Base-by-base conservation (phyloP, 2,329 filamentous ascomycete species). In the Scortechinia acanthostroma region DNA sequence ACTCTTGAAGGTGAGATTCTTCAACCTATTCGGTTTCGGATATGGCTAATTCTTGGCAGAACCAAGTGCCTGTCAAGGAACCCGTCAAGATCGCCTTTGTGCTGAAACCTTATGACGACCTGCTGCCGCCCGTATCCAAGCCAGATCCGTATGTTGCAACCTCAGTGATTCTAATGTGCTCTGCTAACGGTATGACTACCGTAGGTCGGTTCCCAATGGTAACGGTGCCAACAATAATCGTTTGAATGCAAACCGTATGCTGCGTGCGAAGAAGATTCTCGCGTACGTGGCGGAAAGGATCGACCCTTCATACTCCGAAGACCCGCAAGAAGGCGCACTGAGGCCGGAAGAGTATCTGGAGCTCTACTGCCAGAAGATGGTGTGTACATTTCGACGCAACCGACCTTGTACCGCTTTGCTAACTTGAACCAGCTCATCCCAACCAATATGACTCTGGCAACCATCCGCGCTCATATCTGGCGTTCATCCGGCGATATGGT, bases 31-130 rank as follows among this genome's bases (percentile, higher is more conserved):
- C 40, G n/a, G n/a, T n/a, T n/a, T n/a, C n/a, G n/a, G n/a, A n/a
- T n/a, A n/a, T n/a, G n/a, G n/a, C n/a, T 46, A 48, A 53, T 42
- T 48, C 45, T 42, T 3, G 43, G 16, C 59, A 89, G 71, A 96
- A 96, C 59, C 76, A 80, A 58, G 79, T 88, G 5, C 88, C 90
- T 0, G 66, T 74, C 48, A 97, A 97, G 68, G 93, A 97, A n/a
- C 83, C 91, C 1, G 80, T 91, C 53, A 98, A 98, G 71, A 83
- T 97, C n/a, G 91, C 88, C 3, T 98, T 98, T 57, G 77, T 95
- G 15, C 72, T 98, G 20, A 80, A 93, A 53, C 91, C 93, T 0
- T 90, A 78, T 67, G 75, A 87, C 54, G 83, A 88, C 52, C 66
- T 75, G 21, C 68, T 97, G 44, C 89, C 90, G 1, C 76, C 75